phyloP scores from a whole-genome alignment of 176 grass and related monocot genomes.

The Melocanna baccifera region DNA sequence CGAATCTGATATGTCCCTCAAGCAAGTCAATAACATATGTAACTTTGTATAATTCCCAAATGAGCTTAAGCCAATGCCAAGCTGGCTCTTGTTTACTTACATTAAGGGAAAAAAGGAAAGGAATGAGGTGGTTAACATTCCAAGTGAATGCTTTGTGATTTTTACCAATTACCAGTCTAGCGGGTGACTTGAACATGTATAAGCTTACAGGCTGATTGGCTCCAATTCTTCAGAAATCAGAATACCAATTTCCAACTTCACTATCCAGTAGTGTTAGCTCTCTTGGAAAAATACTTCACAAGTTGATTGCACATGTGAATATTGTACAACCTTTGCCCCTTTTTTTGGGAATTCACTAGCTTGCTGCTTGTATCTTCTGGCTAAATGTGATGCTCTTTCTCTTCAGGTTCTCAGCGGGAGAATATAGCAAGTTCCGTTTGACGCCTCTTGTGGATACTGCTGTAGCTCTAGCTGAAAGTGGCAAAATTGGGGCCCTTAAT shows the following conservation, averaged over 20 bases:
- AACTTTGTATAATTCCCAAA: background rate
- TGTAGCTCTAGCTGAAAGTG: slow-evolving; percentile 81
- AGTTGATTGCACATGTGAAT: slow-evolving; percentile 3
- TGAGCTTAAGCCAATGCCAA: slow-evolving; percentile 5
- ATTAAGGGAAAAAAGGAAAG: background rate
- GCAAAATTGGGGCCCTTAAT: slow-evolving; percentile 94
- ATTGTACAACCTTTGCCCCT: background rate
- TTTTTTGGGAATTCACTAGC: background rate
- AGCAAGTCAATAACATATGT: background rate
- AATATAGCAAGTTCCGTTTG: slow-evolving; percentile 80
- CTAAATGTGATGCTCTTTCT: slow-evolving; percentile 40
- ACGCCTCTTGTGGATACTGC: slow-evolving; percentile 59
- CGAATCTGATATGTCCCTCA: background rate
- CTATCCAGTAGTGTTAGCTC: slow-evolving; percentile 9
- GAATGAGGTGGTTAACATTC: background rate
- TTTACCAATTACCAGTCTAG: slow-evolving; percentile 20
- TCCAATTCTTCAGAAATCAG: background rate
- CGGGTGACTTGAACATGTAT: background rate
- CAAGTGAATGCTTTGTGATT: slow-evolving; percentile 17
- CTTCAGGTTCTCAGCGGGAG: slow-evolving; percentile 68
- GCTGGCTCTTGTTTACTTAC: background rate
- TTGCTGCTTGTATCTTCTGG: slow-evolving; percentile 22
- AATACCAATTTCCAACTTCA: slow-evolving; percentile 12
- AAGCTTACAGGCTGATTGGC: background rate
- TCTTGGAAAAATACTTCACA: slow-evolving; percentile 11